Percentiles rank a stretch among this genome's conserved stretches.
phyloP scores from a whole-genome alignment of 768 basidiomycete species.

The Coprinellus micaceus region DNA sequence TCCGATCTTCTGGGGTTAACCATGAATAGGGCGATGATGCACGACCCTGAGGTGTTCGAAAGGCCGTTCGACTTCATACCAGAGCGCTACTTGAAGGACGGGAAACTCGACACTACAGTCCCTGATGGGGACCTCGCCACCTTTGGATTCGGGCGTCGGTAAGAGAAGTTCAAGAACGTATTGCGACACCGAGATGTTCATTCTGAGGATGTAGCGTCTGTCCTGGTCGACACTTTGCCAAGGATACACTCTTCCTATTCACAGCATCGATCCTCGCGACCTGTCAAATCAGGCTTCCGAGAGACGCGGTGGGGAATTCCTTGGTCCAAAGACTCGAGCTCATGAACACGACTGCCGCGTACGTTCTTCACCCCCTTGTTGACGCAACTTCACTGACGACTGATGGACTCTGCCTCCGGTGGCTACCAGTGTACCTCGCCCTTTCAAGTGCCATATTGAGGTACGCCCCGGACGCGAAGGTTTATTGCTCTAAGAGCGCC shows the following conservation, averaged over 20 bases:
- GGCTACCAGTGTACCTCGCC: too few relatives aligned
- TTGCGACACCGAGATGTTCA: neutral
- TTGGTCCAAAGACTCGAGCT: too few relatives aligned
- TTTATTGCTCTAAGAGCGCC: too few relatives aligned
- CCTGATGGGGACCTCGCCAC: slow-evolving; percentile 7
- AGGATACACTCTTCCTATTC: slow-evolving; percentile 10
- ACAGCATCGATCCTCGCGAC: slow-evolving; percentile 10
- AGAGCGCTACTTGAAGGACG: slow-evolving; percentile 13
- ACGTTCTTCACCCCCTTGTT: too few relatives aligned
- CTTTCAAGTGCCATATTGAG: too few relatives aligned
- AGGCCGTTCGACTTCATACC: slow-evolving; percentile 8
- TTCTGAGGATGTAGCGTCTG: slow-evolving; percentile 7
- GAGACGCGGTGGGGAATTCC: too few relatives aligned
- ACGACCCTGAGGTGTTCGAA: slow-evolving; percentile 7
- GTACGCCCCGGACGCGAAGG: too few relatives aligned
- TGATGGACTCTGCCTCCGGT: too few relatives aligned
- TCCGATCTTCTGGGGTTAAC: too few relatives aligned
- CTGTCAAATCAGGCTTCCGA: too few relatives aligned
- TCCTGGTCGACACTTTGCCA: slow-evolving; percentile 15
- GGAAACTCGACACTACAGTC: slow-evolving; percentile 6
- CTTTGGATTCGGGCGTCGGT: slow-evolving; percentile 16
- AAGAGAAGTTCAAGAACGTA: neutral
- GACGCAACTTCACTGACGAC: too few relatives aligned
- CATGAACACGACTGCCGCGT: too few relatives aligned
- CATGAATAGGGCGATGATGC: slow-evolving; percentile 9